A percentile compares a stretch with the other conserved stretches of the same genome.
These are phyloP conservation scores for Leccinum subtestaceum DNA, from an alignment of 768 basidiomycete species.

Conservation along the genomic window DNA sequence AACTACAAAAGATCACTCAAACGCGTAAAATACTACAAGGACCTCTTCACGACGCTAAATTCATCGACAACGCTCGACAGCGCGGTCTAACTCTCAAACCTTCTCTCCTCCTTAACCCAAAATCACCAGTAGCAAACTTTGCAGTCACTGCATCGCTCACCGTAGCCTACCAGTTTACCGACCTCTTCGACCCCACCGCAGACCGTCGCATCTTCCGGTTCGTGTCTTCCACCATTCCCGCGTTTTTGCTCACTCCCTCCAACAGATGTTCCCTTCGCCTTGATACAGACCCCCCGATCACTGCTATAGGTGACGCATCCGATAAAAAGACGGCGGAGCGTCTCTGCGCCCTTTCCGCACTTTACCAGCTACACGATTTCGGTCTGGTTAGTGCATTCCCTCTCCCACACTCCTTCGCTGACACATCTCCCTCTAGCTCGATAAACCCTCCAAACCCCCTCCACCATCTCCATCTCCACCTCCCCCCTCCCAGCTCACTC, in stretches of 20 bases:
- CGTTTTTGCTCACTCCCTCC: neutral
- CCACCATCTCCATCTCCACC: too few species aligned
- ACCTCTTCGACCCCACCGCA: slow-evolving; percentile 13
- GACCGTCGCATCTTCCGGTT: slow-evolving; percentile 22
- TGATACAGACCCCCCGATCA: slow-evolving; percentile 35
- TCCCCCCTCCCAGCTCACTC: slow-evolving; percentile 27
- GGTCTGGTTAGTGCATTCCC: slow-evolving; percentile 54
- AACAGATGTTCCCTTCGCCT: slow-evolving; percentile 26
- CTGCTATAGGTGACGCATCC: slow-evolving; percentile 60
- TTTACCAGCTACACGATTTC: slow-evolving; percentile 62
- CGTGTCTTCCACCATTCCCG: neutral
- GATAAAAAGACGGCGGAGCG: slow-evolving; percentile 64
- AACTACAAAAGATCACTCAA: slow-evolving; percentile 12
- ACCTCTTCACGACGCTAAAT: slow-evolving; percentile 36
- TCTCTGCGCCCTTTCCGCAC: slow-evolving; percentile 72
- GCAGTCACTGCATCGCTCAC: slow-evolving; percentile 13
- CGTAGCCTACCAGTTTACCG: slow-evolving; percentile 15
- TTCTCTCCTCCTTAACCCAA: slow-evolving; percentile 44
- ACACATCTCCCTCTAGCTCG: slow-evolving; percentile 21
- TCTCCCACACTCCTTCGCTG: neutral
- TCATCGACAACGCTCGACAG: slow-evolving; percentile 26
- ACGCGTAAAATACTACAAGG: slow-evolving; percentile 15
- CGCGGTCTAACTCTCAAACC: slow-evolving; percentile 26
- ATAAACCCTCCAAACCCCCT: slow-evolving; percentile 27
- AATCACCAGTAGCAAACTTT: slow-evolving; percentile 50